Conservation (phyloP, 768 basidiomycete species). For the Boletus rex-veris region DNA sequence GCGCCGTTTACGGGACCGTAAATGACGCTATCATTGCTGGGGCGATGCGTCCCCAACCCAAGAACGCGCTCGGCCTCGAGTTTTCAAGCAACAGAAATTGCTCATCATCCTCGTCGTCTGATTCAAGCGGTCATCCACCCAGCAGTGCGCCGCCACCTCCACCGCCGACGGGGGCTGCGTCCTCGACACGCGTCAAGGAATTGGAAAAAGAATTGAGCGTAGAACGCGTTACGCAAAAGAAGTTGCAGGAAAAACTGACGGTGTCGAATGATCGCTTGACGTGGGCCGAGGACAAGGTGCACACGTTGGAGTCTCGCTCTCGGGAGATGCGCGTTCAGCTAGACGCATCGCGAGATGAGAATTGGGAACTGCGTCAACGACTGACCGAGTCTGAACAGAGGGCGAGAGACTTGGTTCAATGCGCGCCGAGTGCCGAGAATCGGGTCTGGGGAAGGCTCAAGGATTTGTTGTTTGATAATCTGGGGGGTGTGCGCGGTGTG, state of each 20-base stretch:
- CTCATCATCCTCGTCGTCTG: neutral
- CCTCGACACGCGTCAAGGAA: conserved; percentile 13
- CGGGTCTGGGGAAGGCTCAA: conserved; percentile 29
- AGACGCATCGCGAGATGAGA: conserved; percentile 20
- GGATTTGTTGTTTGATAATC: conserved; percentile 28
- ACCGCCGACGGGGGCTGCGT: neutral
- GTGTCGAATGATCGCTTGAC: conserved; percentile 13
- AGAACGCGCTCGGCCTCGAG: conserved; percentile 27
- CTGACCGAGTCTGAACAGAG: conserved; percentile 22
- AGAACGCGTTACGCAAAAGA: conserved; percentile 12
- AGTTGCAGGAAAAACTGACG: conserved; percentile 18
- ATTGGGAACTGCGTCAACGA: conserved; percentile 21
- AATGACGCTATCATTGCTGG: conserved; percentile 19
- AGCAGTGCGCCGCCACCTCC: neutral
- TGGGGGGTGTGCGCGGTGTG: conserved; percentile 21
- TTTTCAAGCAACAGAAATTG: conserved; percentile 13
- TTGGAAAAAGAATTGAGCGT: conserved; percentile 26
- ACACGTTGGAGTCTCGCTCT: conserved; percentile 21
- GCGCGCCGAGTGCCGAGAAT: conserved; percentile 13
- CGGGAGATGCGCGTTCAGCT: conserved; percentile 17
- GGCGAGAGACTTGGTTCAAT: conserved; percentile 15
- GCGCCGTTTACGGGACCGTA: conserved; percentile 27
- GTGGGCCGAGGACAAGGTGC: conserved; percentile 14
- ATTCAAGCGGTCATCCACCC: neutral
- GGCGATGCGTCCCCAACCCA: conserved; percentile 7